Evolutionary conservation across 2,329 filamentous ascomycete genomes (phyloP), one percentile per base, ranked within the genome.

Genomic region (Trichoderma atrobrunneum): DNA sequence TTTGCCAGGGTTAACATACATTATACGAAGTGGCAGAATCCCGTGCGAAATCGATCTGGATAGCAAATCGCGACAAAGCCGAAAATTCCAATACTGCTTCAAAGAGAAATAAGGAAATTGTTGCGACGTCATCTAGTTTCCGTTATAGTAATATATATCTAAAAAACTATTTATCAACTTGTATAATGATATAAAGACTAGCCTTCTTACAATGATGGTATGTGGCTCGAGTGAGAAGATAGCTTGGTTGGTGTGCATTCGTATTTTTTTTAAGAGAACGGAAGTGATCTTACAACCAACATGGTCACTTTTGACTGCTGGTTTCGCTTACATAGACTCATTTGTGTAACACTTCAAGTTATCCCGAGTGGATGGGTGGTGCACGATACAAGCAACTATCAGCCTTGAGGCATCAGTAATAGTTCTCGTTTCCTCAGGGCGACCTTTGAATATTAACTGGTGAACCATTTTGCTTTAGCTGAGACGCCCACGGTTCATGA

Each of bases 311-410:
- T 43, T 43, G 0, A 7, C 16, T 5, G 3, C 39, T 43, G 7
- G 10, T 43, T 43, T n/a, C 16, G 39, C 39, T n/a, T n/a, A n/a
- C 3, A 43, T 43, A 43, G 1, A 43, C 3, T 5, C 7, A 2
- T n/a, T n/a, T 3, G 3, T 43, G 18, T 10, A 43, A 43, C 0
- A 43, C 3, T 0, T 43, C 7, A 10, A 43, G 0, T 1, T n/a
- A n/a, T 43, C 18, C 18, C 18, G 16, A 43, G 16, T 43, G 2
- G 10, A 43, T 43, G 7, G 39, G 39, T n/a, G 16, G 0, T n/a
- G 16, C 18, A 39, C 2, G 7, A 18, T 18, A 39, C 0, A 1
- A 18, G 36, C 36, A 1, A 43, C 39, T 10, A n/a, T 3, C 16
- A 43, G 18, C 16, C 39, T 43, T 43, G 39, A 5, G 39, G 16